Base-by-base conservation (phyloP, 2,329 filamentous ascomycete species). In the Metarhizium rileyi region DNA sequence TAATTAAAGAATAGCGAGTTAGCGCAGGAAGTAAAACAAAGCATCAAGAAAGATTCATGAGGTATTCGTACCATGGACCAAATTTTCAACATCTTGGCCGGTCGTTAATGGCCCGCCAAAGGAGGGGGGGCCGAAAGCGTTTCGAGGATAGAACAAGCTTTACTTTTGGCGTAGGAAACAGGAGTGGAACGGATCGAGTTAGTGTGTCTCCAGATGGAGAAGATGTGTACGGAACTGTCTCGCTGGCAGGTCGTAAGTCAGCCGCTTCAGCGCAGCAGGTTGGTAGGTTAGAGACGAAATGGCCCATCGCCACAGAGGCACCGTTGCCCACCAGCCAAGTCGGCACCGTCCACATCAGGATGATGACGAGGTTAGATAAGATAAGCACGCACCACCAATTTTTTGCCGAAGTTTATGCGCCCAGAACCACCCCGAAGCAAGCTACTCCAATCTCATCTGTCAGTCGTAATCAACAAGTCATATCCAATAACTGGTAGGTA, bases 71-170 rank as follows among this genome's bases (percentile, higher is more conserved):
- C 90, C 91, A 97, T 95, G 62, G 90, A 95, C 93, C 91, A 97
- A 76, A 97, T 96, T 76, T 97, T 97, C 77, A 96, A 79, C 93
- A 97, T 97, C 65, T 75, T 90, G 73, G 45, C 41, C 51, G 49
- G 33, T 42, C 20, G 38, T 42, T n/a, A 42, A 42, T 30, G 45
- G 47, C 53, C 51, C 38, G 49, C 51, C 36, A 25, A 40, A 49
- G 50, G 53, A 47, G 49, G 47, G 49, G 47, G 35, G 38, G 38
- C 38, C 38, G 20, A 42, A 25, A 9, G 23, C 12, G 23, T 9
- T 47, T n/a, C 27, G 35, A 16, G 23, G 12, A 33, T 16, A 30
- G 52, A 52, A 44, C 49, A 14, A 16, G 22, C 20, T 42, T 14
- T 10, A 20, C 9, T 22, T 25, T 4, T 42, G 38, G 5, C 8